A percentile compares a stretch with the other conserved stretches of the same genome.
Evolutionary conservation across 306 rosid species (phyloP).

Genomic region (Senna tora): DNA sequence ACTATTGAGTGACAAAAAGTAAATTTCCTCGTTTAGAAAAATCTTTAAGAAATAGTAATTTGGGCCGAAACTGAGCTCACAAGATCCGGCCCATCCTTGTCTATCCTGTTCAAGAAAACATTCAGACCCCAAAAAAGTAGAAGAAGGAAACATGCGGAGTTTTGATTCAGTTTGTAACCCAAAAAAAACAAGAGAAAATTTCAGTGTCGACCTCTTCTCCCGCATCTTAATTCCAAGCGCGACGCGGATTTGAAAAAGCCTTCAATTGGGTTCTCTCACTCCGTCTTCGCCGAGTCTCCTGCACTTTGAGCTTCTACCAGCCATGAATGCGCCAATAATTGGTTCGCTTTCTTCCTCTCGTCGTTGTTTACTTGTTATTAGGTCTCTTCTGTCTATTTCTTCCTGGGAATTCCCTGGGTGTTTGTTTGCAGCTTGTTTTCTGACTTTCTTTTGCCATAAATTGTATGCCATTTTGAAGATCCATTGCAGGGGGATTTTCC

Average conservation of each 20-base stretch:
- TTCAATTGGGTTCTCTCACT: not conserved
- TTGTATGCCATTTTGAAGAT: not conserved
- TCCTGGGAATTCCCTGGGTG: not conserved
- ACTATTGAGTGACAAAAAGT: too few species aligned
- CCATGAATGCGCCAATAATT: conserved; percentile 71
- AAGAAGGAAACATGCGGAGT: too few species aligned
- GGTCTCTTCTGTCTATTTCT: not conserved
- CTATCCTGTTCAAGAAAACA: too few species aligned
- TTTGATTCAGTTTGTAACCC: too few species aligned
- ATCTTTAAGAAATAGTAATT: too few species aligned
- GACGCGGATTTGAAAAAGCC: not conserved
- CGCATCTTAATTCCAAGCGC: not conserved
- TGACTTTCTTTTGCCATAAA: not conserved
- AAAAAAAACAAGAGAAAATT: too few species aligned
- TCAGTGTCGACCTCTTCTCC: not conserved
- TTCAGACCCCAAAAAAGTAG: too few species aligned
- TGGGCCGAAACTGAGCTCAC: too few species aligned
- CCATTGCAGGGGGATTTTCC: conserved; percentile 94
- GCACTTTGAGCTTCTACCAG: not conserved
- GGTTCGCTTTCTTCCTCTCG: conserved; percentile 43
- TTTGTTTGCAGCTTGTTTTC: not conserved
- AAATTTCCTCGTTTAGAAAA: too few species aligned
- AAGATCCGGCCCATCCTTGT: too few species aligned
- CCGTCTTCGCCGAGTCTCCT: not conserved
- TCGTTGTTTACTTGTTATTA: not conserved